phyloP scores from a whole-genome alignment of 345 rosid species.

The Eucalyptus sp. region DNA sequence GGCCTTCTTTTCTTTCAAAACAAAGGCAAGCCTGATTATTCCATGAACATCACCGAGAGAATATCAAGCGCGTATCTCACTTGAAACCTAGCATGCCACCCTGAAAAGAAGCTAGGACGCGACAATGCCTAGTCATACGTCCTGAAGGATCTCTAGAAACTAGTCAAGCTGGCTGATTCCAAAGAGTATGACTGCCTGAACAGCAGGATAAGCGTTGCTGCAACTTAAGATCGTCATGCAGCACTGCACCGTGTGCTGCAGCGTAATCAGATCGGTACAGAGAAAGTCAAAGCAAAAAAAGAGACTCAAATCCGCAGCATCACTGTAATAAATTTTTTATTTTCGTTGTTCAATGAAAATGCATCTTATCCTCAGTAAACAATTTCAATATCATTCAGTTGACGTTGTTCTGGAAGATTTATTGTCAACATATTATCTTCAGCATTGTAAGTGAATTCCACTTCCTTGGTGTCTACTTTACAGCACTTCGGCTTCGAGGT shows the following conservation, averaged over 20 bases:
- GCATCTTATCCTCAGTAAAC: slow-evolving; percentile 5
- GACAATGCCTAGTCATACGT: background rate
- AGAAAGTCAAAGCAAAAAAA: background rate
- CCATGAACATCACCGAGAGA: background rate
- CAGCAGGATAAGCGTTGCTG: background rate
- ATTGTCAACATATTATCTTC: slow-evolving; percentile 36
- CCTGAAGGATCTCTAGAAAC: background rate
- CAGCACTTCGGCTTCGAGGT: slow-evolving; percentile 30
- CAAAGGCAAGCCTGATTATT: background rate
- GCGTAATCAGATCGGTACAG: background rate
- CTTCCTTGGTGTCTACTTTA: slow-evolving; percentile 32
- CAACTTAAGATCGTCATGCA: background rate
- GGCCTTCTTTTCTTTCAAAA: background rate
- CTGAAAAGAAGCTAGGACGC: background rate
- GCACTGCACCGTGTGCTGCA: background rate
- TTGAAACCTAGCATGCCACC: background rate
- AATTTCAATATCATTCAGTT: slow-evolving; percentile 17
- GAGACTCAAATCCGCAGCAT: background rate
- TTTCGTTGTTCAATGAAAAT: background rate
- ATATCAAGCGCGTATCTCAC: background rate
- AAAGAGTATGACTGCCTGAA: background rate
- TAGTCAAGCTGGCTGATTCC: background rate
- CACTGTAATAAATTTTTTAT: background rate
- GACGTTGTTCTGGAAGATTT: slow-evolving; percentile 15
- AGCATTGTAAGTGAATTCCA: slow-evolving; percentile 22